Evolutionary conservation across 768 basidiomycete species (phyloP), one percentile per base, ranked within the genome.

Genomic region (Dictyophora rubrovolvata): DNA sequence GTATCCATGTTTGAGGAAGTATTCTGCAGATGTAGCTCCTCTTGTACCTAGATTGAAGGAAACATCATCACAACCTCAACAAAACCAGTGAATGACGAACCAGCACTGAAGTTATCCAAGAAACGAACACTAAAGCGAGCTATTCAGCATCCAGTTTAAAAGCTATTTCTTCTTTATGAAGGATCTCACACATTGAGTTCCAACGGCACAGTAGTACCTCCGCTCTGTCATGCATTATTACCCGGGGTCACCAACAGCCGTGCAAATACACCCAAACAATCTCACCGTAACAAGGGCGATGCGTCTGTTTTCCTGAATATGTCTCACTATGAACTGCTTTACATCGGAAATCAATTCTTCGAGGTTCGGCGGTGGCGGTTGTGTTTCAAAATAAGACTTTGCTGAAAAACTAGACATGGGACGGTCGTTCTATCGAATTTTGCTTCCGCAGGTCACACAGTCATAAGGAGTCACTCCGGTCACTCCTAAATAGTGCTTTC

Each of bases 101-200:
- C 93, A 61, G 96, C 95, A 72, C 93, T 96, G 73, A 98, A 98
- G 75, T 99, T 98, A 70, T 98, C 95, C 28, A 99, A 78, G 71
- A 97, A 99, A 54, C 96, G 90, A 51, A 99, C 96, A 65, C 95
- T 99, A 67, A n/a, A 46, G 36, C 28, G 33, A 53, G 36, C 55
- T 60, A 64, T 60, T 63, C 59, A 64, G 62, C 57, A 53, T 28
- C 56, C 48, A 58, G 48, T 42, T 59, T 51, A 59, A 53, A 10
- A 54, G 53, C 46, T 53, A 49, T 35, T 48, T 36, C 35, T 53
- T 57, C 50, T 37, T 53, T 36, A 54, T 22, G 46, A 42, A 51
- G 54, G 18, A 28, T 77, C 94, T 84, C 79, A 97, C 96, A 97
- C 93, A 68, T 98, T 98, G 77, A 93, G 89, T 77, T 99, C 96